Evolutionary conservation across 2,329 filamentous ascomycete species (phyloP).

Genomic region (Grosmannia clavigera): DNA sequence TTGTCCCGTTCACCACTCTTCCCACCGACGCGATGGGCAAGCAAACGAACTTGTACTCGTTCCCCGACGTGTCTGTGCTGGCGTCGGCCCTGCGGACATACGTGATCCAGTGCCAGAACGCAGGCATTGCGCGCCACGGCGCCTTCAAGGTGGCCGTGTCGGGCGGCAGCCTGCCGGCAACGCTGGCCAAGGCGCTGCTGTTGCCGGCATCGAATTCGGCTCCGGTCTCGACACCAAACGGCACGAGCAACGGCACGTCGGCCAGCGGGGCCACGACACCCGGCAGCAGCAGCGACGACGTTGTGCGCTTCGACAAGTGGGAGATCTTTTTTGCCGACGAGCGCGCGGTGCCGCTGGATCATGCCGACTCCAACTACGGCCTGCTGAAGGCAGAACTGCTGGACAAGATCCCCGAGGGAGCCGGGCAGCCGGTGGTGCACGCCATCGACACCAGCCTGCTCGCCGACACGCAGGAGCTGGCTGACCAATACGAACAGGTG

Average conservation of each 20-base stretch:
- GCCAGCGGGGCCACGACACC: background rate
- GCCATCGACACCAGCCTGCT: constrained; percentile 56
- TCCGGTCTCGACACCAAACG: background rate
- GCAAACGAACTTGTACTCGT: constrained; percentile 67
- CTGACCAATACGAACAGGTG: constrained; percentile 83
- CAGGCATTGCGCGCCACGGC: constrained; percentile 66
- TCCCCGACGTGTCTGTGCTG: constrained; percentile 55
- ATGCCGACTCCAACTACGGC: constrained; percentile 88
- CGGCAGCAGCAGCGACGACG: constrained; percentile 39
- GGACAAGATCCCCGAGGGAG: constrained; percentile 65
- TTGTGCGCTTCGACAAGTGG: constrained; percentile 73
- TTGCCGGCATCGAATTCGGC: constrained; percentile 29
- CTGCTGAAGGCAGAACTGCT: constrained; percentile 79
- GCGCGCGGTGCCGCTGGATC: constrained; percentile 81
- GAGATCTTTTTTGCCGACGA: constrained; percentile 98
- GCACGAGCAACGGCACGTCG: background rate
- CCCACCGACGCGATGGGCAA: constrained; percentile 34
- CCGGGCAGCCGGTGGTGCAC: constrained; percentile 60
- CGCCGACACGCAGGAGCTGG: constrained; percentile 78
- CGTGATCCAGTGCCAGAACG: constrained; percentile 68
- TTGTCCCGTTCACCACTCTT: background rate
- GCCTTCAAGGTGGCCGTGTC: constrained; percentile 88
- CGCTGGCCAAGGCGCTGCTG: constrained; percentile 74
- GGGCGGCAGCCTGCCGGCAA: constrained; percentile 83
- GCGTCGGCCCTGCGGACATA: constrained; percentile 70